Conservation (phyloP, 345 rosid genomes). For the Excoecaria cochinchinensis region DNA sequence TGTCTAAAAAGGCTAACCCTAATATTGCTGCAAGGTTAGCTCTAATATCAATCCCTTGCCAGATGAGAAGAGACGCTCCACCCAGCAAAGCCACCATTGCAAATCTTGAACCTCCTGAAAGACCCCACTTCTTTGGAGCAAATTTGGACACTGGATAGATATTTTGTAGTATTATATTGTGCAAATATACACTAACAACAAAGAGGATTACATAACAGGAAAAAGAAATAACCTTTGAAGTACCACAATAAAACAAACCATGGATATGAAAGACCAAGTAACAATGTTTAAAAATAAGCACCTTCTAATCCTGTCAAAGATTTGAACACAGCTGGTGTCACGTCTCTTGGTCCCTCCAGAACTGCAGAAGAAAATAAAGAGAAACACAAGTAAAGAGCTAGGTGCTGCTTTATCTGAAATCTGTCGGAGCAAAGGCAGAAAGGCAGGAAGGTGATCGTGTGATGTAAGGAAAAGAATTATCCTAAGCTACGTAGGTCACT, state of each 20-base stretch:
- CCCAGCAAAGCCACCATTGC: conserved; percentile 58
- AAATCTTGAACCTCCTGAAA: conserved; percentile 57
- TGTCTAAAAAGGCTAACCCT: conserved; percentile 69
- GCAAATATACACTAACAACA: background rate
- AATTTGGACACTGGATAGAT: conserved; percentile 51
- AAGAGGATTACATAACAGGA: background rate
- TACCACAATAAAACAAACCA: background rate
- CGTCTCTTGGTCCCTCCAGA: conserved; percentile 79
- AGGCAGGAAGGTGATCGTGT: background rate
- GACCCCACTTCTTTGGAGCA: conserved; percentile 92
- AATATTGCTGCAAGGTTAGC: conserved; percentile 64
- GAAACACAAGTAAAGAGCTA: background rate
- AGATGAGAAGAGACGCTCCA: conserved; percentile 66
- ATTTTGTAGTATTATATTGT: background rate
- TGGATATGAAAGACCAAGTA: background rate
- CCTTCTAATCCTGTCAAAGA: conserved; percentile 90
- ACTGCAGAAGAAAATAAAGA: conserved; percentile 37
- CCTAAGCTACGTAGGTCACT: background rate
- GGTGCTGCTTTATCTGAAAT: background rate
- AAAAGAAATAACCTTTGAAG: background rate
- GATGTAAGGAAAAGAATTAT: background rate
- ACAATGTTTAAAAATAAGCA: conserved; percentile 11
- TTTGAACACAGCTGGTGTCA: conserved; percentile 68
- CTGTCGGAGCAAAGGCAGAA: background rate
- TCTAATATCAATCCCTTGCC: conserved; percentile 72